A percentile compares a stretch with the other conserved stretches of the same genome.
These are phyloP conservation scores for Penicillium dipodomyicola DNA, from an alignment of 495 filamentous ascomycete species.

Conservation along the genomic window DNA sequence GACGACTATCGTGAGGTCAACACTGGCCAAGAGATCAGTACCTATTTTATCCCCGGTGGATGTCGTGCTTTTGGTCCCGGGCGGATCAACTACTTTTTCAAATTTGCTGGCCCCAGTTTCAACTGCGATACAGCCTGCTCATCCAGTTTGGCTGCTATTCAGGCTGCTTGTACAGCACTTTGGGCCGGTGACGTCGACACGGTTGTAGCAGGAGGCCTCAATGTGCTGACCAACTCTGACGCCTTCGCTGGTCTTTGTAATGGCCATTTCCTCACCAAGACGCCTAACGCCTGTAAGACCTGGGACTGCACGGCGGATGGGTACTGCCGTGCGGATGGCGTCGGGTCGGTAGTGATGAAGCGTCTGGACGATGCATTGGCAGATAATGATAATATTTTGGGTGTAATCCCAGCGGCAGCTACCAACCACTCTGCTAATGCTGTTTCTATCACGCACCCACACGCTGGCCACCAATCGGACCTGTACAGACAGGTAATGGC, in stretches of 20 bases:
- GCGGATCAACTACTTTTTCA: no score
- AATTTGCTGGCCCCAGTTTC: no score
- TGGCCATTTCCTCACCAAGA: slow-evolving; percentile 72
- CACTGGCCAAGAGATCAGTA: no score
- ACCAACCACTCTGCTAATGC: slow-evolving; percentile 51
- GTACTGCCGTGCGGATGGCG: slow-evolving; percentile 60
- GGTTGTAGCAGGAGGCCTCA: slow-evolving; percentile 70
- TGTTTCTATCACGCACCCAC: slow-evolving; percentile 45
- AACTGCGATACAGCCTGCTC: no score
- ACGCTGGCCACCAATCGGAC: slow-evolving; percentile 43
- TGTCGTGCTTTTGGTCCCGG: no score
- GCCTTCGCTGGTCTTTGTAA: slow-evolving; percentile 66
- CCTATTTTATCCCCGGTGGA: no score
- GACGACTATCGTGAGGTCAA: no score
- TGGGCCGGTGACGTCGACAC: slow-evolving; percentile 68
- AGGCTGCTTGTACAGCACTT: slow-evolving; percentile 60
- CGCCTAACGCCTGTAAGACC: slow-evolving; percentile 58
- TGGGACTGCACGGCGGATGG: slow-evolving; percentile 69
- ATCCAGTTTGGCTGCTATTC: no score
- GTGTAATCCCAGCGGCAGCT: slow-evolving; percentile 32
- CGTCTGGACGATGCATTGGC: slow-evolving; percentile 45
- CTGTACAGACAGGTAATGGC: slow-evolving; percentile 13
- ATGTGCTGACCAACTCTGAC: slow-evolving; percentile 66
- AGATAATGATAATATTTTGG: slow-evolving; percentile 49
- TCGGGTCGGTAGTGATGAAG: slow-evolving; percentile 47